These are phyloP conservation scores for Nemania serpens DNA, from an alignment of 2,329 filamentous ascomycete genomes.

Conservation along the genomic window DNA sequence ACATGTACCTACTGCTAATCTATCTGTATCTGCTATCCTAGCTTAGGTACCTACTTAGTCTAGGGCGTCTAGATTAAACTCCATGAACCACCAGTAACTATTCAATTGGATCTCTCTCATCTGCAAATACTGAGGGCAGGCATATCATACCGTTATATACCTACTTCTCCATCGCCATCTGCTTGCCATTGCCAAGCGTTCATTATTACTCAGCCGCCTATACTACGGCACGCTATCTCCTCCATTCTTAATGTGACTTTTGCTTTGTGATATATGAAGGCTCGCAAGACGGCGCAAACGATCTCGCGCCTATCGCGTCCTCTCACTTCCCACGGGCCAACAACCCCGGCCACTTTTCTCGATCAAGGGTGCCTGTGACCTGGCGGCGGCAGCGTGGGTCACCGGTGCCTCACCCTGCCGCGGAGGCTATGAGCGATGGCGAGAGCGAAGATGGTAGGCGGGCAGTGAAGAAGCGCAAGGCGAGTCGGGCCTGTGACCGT, in stretches of 20 bases:
- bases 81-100: background rate
- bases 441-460: conserved; percentile 42
- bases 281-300: conserved; percentile 6
- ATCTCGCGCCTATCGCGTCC: background rate
- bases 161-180: background rate
- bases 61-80: background rate
- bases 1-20: no score
- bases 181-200: conserved; percentile 10
- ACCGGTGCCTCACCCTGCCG: conserved; percentile 28
- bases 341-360: background rate
- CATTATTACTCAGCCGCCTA: conserved; percentile 7
- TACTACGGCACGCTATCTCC: background rate
- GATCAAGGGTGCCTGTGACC: conserved; percentile 7
- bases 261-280: background rate
- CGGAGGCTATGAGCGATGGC: conserved; percentile 43
- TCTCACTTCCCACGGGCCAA: background rate
- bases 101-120: background rate
- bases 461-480: conserved; percentile 44
- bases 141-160: conserved; percentile 1
- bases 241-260: background rate
- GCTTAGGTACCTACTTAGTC: background rate
- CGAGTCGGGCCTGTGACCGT: conserved; percentile 48
- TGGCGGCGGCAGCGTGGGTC: conserved; percentile 27
- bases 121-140: background rate
- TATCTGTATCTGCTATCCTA: no score